Percentiles rank a stretch among this genome's conserved stretches.
Conservation (phyloP, 352 stramenopile species). For the Phytophthora quininea region DNA sequence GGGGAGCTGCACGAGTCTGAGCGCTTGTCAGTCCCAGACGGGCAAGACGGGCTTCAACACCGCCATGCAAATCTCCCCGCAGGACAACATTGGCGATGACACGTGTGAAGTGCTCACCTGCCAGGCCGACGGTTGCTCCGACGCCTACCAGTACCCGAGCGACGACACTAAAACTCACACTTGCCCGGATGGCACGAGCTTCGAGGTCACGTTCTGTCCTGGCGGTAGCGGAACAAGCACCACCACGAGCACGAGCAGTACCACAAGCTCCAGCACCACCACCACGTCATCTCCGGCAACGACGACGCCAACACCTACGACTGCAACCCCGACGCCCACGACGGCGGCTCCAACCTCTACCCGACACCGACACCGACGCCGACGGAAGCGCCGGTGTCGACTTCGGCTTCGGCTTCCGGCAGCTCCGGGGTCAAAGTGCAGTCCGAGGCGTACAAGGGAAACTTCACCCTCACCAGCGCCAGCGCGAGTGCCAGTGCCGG, state of each 20-base stretch:
- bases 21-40: constrained; percentile 49
- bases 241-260: constrained; percentile 14
- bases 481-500: constrained; percentile 24
- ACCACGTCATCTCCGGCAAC: constrained; percentile 16
- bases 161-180: constrained; percentile 70
- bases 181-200: constrained; percentile 57
- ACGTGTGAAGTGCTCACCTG: constrained; percentile 58
- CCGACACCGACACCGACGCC: constrained; percentile 28
- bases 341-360: constrained; percentile 19
- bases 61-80: constrained; percentile 56
- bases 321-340: constrained; percentile 18
- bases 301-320: constrained; percentile 26
- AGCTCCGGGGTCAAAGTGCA: constrained; percentile 28
- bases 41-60: constrained; percentile 69
- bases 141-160: constrained; percentile 65
- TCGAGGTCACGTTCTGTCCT: constrained; percentile 75
- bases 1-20: constrained; percentile 47
- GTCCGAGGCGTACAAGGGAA: constrained; percentile 26
- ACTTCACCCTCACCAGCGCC: constrained; percentile 34
- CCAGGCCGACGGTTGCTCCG: constrained; percentile 51
- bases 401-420: constrained; percentile 12
- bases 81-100: constrained; percentile 42
- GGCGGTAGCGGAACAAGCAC: constrained; percentile 43
- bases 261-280: constrained; percentile 20
- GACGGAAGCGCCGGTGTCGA: constrained; percentile 29